Evolutionary conservation across 768 basidiomycete genomes (phyloP).

Genomic region (Boletus rex-veris): DNA sequence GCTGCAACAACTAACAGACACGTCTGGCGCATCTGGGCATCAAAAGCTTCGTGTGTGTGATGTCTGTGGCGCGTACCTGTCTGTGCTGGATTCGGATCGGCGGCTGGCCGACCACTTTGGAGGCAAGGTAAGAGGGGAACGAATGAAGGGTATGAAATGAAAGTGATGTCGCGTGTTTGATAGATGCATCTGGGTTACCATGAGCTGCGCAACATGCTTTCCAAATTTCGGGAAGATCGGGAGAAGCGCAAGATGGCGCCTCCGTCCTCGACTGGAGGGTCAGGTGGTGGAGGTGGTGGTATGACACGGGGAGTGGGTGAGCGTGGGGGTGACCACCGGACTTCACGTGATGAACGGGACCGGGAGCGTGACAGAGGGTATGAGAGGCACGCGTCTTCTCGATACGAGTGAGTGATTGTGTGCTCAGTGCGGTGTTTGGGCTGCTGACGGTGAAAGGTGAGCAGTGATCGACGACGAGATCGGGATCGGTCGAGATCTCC

Average conservation of each 20-base stretch:
- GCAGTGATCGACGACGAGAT: slow-evolving; percentile 67
- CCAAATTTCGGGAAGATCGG: slow-evolving; percentile 87
- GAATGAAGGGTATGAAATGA: slow-evolving; percentile 17
- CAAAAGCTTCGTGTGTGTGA: slow-evolving; percentile 99
- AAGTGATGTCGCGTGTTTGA: slow-evolving; percentile 30
- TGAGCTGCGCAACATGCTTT: slow-evolving; percentile 91
- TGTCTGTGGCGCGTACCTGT: slow-evolving; percentile 99
- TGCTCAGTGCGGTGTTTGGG: slow-evolving; percentile 16
- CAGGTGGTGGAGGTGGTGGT: slow-evolving; percentile 32
- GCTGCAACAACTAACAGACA: slow-evolving; percentile 93
- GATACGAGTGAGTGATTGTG: slow-evolving; percentile 62
- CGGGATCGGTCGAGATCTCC: slow-evolving; percentile 74
- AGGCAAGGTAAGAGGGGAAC: slow-evolving; percentile 73
- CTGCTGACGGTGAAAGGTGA: slow-evolving; percentile 13
- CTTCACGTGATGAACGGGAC: slow-evolving; percentile 61
- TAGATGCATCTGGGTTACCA: slow-evolving; percentile 99
- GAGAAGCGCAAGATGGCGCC: slow-evolving; percentile 70
- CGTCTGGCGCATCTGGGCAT: slow-evolving; percentile 98
- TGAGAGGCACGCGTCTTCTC: slow-evolving; percentile 63
- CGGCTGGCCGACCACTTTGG: slow-evolving; percentile 99
- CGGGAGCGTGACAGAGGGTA: slow-evolving; percentile 67
- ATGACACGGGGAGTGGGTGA: slow-evolving; percentile 39
- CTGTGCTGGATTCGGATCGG: slow-evolving; percentile 95
- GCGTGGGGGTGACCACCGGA: slow-evolving; percentile 51
- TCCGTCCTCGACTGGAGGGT: slow-evolving; percentile 38